Conservation (phyloP, 2,329 filamentous ascomycete species). For the Beauveria pseudobassiana region DNA sequence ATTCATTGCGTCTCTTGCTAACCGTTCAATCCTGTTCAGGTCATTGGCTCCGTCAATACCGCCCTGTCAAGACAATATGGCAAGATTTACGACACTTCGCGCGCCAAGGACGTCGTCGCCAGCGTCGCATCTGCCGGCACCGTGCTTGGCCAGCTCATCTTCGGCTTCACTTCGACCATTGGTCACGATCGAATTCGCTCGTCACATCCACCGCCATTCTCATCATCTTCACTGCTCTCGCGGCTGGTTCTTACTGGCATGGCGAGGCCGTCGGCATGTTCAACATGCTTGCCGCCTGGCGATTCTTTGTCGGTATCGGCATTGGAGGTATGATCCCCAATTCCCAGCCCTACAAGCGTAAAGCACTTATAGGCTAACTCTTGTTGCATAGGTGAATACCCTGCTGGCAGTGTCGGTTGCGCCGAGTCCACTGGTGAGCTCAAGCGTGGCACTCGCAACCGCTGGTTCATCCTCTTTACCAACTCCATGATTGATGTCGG, state of each 20-base stretch:
- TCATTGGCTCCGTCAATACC: constrained; percentile 83
- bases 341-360: background rate
- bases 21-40: constrained; percentile 35
- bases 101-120: constrained; percentile 65
- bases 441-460: constrained; percentile 71
- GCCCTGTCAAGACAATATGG: constrained; percentile 64
- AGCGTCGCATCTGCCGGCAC: constrained; percentile 84
- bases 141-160: constrained; percentile 71
- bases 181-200: constrained; percentile 75
- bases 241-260: constrained; percentile 67
- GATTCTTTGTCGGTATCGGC: constrained; percentile 75
- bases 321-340: constrained; percentile 52
- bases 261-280: constrained; percentile 66
- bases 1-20: background rate
- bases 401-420: constrained; percentile 73
- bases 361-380: background rate
- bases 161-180: constrained; percentile 76
- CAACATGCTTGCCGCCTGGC: constrained; percentile 68
- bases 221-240: constrained; percentile 75
- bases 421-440: constrained; percentile 81
- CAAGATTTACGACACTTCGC: constrained; percentile 58
- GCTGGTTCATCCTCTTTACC: constrained; percentile 87
- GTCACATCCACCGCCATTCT: constrained; percentile 76
- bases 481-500: constrained; percentile 81
- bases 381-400: constrained; percentile 55